Evolutionary conservation across 73 alveolate species (phyloP), one percentile per base, ranked within the genome.

Genomic region (Urostyla sp.): DNA sequence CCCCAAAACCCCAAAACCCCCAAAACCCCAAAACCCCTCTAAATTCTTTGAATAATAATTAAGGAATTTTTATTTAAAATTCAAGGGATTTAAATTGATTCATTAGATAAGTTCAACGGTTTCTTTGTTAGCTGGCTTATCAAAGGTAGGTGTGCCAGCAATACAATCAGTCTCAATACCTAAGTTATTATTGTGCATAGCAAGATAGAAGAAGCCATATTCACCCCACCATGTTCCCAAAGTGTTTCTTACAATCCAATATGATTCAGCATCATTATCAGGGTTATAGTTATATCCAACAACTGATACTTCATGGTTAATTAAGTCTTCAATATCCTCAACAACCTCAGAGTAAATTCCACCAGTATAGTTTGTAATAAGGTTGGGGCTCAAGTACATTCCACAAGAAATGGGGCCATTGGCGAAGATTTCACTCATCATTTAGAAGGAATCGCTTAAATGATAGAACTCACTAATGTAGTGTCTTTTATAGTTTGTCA

Each of bases 221-320:
- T 95, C 99, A 36, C 99, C 99, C 99, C 99, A 95, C 87, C 78
- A 88, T 44, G 92, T 60, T 30, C 99, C 99, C 97, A 95, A 93
- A 18, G 98, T 82, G 90, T 95, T 95, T 84, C 96, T 94, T 7
- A 89, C 95, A 78, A 90, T 91, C 99, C 99, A 95, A 80, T 73
- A 95, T 59, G 82, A 72, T 24, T 91, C 94, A 52, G 60, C 75
- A 13, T 94, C 90, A 46, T 85, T 86, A 46, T 57, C 92, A 72
- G 75, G 96, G 16, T 95, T 98, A 88, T 24, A 73, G 45, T 94
- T 94, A 89, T 90, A 91, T n/a, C 97, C 97, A 3, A 88, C 93
- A 30, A 87, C 91, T 16, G 93, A 75, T 53, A 91, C 75, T 37
- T 61, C 90, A 59, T 91, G 97, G 55, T 86, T 87, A 32, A 90